Conservation (phyloP, 2,329 filamentous ascomycete genomes). For the Xylaria sp. region DNA sequence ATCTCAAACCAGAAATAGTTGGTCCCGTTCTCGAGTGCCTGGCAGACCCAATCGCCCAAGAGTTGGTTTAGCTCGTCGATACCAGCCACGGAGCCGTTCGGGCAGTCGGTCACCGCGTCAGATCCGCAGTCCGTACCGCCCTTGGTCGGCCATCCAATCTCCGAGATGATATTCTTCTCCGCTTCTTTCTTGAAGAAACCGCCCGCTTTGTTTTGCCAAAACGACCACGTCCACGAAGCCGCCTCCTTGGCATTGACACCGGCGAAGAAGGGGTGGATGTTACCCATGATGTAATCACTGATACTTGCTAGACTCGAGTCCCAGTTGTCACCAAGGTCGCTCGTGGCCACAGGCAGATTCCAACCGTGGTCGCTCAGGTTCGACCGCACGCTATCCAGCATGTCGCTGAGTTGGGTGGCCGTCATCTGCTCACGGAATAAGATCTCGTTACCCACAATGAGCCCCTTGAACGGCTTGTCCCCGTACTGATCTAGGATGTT, state of each 20-base stretch:
- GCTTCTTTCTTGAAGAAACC: slow-evolving; percentile 64
- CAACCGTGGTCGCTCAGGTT: slow-evolving; percentile 71
- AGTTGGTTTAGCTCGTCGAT: slow-evolving; percentile 83
- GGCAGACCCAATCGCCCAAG: slow-evolving; percentile 83
- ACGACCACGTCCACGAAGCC: slow-evolving; percentile 78
- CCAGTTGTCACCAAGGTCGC: slow-evolving; percentile 91
- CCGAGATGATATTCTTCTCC: slow-evolving; percentile 77
- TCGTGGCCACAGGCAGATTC: slow-evolving; percentile 78
- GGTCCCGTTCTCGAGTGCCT: slow-evolving; percentile 76
- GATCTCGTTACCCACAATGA: slow-evolving; percentile 83
- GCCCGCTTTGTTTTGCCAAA: slow-evolving; percentile 75
- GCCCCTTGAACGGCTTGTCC: slow-evolving; percentile 71
- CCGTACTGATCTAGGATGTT: slow-evolving; percentile 73
- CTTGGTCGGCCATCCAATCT: slow-evolving; percentile 86
- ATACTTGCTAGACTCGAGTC: slow-evolving; percentile 65
- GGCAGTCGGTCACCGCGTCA: slow-evolving; percentile 55
- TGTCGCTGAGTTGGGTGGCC: slow-evolving; percentile 59
- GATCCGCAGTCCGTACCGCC: slow-evolving; percentile 79
- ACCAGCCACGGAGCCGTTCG: slow-evolving; percentile 73
- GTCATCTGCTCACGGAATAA: slow-evolving; percentile 78
- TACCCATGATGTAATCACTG: slow-evolving; percentile 91
- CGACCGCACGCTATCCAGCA: slow-evolving; percentile 69
- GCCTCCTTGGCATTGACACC: slow-evolving; percentile 71
- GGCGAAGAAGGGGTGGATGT: slow-evolving; percentile 95
- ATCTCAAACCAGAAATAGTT: slow-evolving; percentile 98